phyloP scores from a whole-genome alignment of 345 rosid genomes.

The Reutealis trisperma region DNA sequence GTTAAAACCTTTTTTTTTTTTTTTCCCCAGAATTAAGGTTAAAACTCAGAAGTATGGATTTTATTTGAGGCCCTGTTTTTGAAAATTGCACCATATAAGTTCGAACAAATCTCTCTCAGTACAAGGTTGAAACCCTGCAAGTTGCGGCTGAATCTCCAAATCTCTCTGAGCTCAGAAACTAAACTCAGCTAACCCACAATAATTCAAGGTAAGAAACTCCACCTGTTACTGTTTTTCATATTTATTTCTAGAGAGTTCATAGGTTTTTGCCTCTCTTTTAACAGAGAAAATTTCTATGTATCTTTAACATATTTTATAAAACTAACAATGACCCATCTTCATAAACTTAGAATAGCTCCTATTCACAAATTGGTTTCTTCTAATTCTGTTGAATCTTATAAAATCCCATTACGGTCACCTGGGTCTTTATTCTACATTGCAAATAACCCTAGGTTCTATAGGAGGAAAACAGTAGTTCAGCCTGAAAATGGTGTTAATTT shows the following conservation, averaged over 20 bases:
- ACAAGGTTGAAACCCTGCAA: neutral
- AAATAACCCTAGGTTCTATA: constrained; percentile 48
- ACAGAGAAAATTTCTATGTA: neutral
- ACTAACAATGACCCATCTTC: constrained; percentile 39
- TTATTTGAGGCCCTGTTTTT: no score
- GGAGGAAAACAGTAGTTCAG: constrained; percentile 24
- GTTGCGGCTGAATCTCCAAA: neutral
- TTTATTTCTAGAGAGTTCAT: neutral
- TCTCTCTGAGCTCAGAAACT: neutral
- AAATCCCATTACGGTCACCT: constrained; percentile 21
- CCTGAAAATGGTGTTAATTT: constrained; percentile 7
- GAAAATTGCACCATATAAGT: no score
- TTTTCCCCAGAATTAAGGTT: no score
- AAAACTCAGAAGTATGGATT: no score
- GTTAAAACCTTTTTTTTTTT: no score
- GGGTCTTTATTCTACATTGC: constrained; percentile 24
- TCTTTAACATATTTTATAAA: neutral
- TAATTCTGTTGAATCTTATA: constrained; percentile 26
- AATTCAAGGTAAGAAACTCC: neutral
- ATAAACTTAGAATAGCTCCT: constrained; percentile 37
- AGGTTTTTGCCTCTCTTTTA: neutral
- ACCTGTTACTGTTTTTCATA: neutral
- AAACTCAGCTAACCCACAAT: neutral
- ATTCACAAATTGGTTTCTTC: constrained; percentile 51
- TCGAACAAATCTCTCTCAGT: neutral